Percentiles rank a stretch among this genome's conserved stretches.
These are phyloP conservation scores for Gentiana straminea DNA, from an alignment of 257 asterid species.

Conservation along the genomic window DNA sequence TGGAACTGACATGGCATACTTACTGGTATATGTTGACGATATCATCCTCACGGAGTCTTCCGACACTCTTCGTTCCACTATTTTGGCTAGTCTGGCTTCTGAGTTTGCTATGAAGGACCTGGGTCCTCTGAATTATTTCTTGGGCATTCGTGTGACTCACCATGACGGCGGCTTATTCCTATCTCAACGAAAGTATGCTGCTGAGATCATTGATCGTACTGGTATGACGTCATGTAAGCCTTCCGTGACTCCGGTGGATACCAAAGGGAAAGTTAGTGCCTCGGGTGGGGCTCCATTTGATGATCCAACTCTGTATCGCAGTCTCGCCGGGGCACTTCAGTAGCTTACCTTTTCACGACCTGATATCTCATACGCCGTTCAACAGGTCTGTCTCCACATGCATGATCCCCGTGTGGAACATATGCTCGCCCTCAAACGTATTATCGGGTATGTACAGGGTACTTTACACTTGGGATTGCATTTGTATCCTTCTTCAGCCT, in stretches of 20 bases:
- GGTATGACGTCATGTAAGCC: slow-evolving; percentile 5
- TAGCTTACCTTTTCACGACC: neutral
- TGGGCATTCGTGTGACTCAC: neutral
- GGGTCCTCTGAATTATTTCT: neutral
- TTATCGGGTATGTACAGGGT: neutral
- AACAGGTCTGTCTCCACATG: neutral
- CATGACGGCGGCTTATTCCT: neutral
- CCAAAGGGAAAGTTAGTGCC: neutral
- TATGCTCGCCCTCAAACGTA: neutral
- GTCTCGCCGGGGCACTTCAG: too few species aligned
- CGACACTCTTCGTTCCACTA: too few species aligned
- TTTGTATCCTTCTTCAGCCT: neutral
- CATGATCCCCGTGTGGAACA: neutral
- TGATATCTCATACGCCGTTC: neutral
- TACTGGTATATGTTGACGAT: neutral
- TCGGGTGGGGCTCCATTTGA: neutral
- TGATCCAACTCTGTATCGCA: neutral
- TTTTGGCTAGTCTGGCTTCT: too few species aligned
- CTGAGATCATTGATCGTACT: neutral
- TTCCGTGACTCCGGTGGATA: neutral
- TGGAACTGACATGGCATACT: too few species aligned
- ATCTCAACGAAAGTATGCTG: neutral
- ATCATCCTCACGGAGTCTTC: neutral
- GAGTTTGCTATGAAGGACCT: neutral
- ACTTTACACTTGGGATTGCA: neutral